Conservation (phyloP, 139 green algal genomes). For the Tetradesmus obliquus region DNA sequence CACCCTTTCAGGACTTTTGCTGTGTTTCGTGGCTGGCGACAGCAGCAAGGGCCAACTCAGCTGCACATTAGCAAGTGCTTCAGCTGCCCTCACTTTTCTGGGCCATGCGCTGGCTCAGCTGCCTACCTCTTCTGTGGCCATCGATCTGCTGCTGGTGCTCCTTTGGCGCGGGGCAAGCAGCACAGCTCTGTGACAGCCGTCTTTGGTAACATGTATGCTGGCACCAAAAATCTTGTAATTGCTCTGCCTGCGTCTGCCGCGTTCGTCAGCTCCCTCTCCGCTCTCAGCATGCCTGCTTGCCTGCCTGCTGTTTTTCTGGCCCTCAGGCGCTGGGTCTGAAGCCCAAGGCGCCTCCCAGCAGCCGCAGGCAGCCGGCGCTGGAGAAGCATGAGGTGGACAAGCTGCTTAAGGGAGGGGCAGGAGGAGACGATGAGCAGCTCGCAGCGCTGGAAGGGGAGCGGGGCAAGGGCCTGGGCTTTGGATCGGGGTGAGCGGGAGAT, state of each 20-base stretch:
- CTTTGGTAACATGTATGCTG: too few relatives aligned
- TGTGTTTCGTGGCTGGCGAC: background rate
- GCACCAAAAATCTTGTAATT: too few relatives aligned
- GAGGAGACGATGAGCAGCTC: constrained; percentile 31
- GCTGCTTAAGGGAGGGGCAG: constrained; percentile 57
- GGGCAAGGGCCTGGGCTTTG: constrained; percentile 66
- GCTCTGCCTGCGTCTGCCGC: too few relatives aligned
- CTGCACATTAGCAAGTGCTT: too few relatives aligned
- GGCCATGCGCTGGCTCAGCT: too few relatives aligned
- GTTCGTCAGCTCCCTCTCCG: background rate
- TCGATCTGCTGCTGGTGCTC: too few relatives aligned
- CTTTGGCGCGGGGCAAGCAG: too few relatives aligned
- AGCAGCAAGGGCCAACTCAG: background rate
- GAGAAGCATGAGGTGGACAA: constrained; percentile 71
- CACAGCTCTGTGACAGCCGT: too few relatives aligned
- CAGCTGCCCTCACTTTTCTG: too few relatives aligned
- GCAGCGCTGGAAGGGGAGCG: constrained; percentile 47
- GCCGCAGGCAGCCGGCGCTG: constrained; percentile 56
- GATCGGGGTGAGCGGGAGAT: background rate
- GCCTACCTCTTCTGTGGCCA: too few relatives aligned
- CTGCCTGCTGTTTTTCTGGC: background rate
- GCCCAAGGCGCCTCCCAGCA: constrained; percentile 55
- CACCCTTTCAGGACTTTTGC: too few relatives aligned
- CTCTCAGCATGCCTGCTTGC: constrained; percentile 59
- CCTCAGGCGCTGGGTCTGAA: constrained; percentile 77